These are phyloP conservation scores for Marsdenia floribunda DNA, from an alignment of 257 asterid genomes.

Conservation along the genomic window DNA sequence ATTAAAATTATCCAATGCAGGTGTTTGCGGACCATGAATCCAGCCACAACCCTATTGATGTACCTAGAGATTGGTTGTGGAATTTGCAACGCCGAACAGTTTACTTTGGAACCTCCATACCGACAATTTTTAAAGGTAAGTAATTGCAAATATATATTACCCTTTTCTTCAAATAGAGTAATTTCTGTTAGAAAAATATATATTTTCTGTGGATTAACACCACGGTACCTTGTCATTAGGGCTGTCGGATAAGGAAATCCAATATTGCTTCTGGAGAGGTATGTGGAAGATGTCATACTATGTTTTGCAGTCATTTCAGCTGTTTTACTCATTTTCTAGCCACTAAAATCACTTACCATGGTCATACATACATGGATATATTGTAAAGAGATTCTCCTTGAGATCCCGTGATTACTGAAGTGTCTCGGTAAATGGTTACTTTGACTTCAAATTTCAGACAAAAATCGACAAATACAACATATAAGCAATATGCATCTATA, in stretches of 20 bases:
- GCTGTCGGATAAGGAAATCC: constrained; percentile 70
- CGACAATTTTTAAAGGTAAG: constrained; percentile 87
- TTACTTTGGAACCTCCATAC: constrained; percentile 92
- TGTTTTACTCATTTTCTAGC: neutral
- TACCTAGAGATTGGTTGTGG: constrained; percentile 94
- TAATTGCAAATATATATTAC: constrained; percentile 1
- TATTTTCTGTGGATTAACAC: constrained; percentile 17
- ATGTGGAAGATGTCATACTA: constrained; percentile 20
- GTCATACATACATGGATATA: neutral
- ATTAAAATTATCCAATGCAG: constrained; percentile 34
- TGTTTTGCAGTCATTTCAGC: neutral
- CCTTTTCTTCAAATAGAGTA: neutral
- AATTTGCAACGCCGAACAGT: constrained; percentile 80
- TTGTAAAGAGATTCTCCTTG: neutral
- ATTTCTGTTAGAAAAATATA: neutral
- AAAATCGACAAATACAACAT: neutral
- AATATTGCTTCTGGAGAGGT: constrained; percentile 98
- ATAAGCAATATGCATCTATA: neutral
- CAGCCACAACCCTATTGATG: constrained; percentile 69
- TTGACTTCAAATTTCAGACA: neutral
- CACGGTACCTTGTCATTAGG: constrained; percentile 45
- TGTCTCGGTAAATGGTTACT: neutral
- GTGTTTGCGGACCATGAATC: constrained; percentile 93
- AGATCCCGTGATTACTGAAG: neutral
- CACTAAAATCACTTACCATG: neutral